Evolutionary conservation across 257 asterid species (phyloP).

Genomic region (Scutellaria baicalensis): DNA sequence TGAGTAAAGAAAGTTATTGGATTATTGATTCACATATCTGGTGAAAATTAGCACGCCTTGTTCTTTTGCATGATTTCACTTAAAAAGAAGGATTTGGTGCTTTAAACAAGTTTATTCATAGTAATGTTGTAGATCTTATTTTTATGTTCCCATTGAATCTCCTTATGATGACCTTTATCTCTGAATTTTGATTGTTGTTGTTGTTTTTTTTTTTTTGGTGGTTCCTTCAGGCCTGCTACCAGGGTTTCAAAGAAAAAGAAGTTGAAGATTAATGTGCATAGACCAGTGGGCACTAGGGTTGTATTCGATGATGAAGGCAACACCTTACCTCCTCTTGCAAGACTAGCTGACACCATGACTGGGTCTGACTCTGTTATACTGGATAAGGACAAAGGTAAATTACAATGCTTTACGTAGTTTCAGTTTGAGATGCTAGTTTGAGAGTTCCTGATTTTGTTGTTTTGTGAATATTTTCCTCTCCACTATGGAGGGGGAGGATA

Average conservation of each 20-base stretch:
- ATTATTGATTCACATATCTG: neutral
- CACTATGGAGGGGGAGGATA: neutral
- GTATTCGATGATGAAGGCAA: constrained; percentile 96
- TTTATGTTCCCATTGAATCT: neutral
- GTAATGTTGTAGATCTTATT: neutral
- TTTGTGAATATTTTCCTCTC: neutral
- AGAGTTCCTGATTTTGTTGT: neutral
- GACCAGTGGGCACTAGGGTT: constrained; percentile 89
- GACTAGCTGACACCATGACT: constrained; percentile 40
- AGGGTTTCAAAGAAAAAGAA: constrained; percentile 79
- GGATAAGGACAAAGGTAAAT: constrained; percentile 71
- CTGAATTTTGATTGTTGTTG: neutral
- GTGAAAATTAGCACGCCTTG: neutral
- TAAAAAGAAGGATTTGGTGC: neutral
- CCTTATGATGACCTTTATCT: neutral
- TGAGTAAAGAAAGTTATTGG: neutral
- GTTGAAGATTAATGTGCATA: constrained; percentile 83
- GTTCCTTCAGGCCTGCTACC: constrained; percentile 43
- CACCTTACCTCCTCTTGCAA: constrained; percentile 80
- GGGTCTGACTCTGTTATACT: constrained; percentile 37
- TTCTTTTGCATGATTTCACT: neutral
- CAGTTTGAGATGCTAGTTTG: neutral
- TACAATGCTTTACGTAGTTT: no score
- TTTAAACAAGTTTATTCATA: neutral
- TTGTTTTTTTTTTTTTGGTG: neutral